Base-by-base conservation (phyloP, 1,284 basidiomycete species). In the Papiliotrema laurentii region DNA sequence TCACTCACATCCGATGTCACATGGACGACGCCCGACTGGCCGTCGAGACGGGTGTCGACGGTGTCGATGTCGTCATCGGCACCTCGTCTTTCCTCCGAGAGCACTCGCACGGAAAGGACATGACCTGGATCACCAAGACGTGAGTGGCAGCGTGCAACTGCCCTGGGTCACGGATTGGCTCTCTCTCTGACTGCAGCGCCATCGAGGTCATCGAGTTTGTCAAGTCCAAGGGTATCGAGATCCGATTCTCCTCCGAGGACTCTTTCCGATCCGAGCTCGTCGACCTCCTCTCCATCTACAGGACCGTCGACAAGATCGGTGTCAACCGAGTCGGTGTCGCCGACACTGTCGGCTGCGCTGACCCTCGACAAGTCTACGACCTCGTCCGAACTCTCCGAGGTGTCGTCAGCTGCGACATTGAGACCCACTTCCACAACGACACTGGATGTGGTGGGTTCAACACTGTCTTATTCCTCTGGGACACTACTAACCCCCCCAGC, bases 21-120 rank as follows among this genome's bases (percentile, higher is more conserved):
- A 98, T 99, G 96, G 94, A 98, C 72, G 96, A 99, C 76, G 96
- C 96, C 24, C 82, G 90, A 49, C 92, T 98, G 66, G 96, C 96
- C 47, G 93, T 98, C 51, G 96, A 98, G 80, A 98, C 96, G 58
- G 93, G 89, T 72, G 94, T 98, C 44, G 93, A 98, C 72, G 96
- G 96, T 74, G 96, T 98, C 61, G 96, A 98, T 73, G 92, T 98
- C 64, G 96, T 98, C 73, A 98, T 99, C 65, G 96, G 96, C 46
- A 98, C 96, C 2, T 97, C 92, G 37, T 97, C 92, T 50, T 98
- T 97, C 85, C 83, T 99, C 50, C 87, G 96, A 60, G 93, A 98
- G 77, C 97, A 94, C 81, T 97, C 94, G 38, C 96, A 99, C 76
- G 96, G 96, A 67, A 99, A 98, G 83, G 96, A 98, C 76, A 99